Evolutionary conservation across 2,329 filamentous ascomycete genomes (phyloP), one percentile per base, ranked within the genome.

Genomic region (Aspergillus sp.): DNA sequence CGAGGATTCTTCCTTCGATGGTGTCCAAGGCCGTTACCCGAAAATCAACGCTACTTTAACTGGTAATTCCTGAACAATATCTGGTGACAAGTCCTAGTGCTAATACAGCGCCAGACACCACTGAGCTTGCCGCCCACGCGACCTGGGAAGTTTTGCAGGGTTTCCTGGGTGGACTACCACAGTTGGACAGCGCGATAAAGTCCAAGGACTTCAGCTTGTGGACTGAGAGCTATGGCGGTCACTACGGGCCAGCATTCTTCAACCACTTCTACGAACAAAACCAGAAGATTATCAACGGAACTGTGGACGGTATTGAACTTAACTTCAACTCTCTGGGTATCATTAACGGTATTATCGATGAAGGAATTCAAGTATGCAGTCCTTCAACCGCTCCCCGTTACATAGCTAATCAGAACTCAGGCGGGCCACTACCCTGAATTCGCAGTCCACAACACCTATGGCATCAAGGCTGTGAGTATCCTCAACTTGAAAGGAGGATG

Each of bases 191-290:
- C 15, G 74, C 73, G n/a, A 74, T 84, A 55, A 76, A 78, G 57
- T 81, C 78, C 27, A 82, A 78, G 63, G 78, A 76, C 33, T 84
- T 86, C 68, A 85, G 85, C 60, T 73, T 86, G 39, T 86, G 82
- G 76, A 85, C 84, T 0, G 84, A 86, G 68, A 82, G 77, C 47
- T 82, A 73, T 41, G 76, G 77, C 59, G 78, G 77, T 44, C 80
- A 82, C 64, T 82, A 82, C 60, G 80, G 80, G 4, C 81, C 81
- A 7, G 74, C 79, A 19, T 86, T 86, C 71, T 84, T 78, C 71
- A 77, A 79, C 55, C 80, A 84, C 68, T 86, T 86, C 68, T 77
- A 83, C 53, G 73, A 84, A 21, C 80, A 86, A 63, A 86, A 86
- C 60, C 68, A 79, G 50, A 74, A 78, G 55, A 85, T 86, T 61